A percentile compares a stretch with the other conserved stretches of the same genome.
These are phyloP conservation scores for Barbatosphaeria neglecta DNA, from an alignment of 495 filamentous ascomycete species.

Conservation along the genomic window DNA sequence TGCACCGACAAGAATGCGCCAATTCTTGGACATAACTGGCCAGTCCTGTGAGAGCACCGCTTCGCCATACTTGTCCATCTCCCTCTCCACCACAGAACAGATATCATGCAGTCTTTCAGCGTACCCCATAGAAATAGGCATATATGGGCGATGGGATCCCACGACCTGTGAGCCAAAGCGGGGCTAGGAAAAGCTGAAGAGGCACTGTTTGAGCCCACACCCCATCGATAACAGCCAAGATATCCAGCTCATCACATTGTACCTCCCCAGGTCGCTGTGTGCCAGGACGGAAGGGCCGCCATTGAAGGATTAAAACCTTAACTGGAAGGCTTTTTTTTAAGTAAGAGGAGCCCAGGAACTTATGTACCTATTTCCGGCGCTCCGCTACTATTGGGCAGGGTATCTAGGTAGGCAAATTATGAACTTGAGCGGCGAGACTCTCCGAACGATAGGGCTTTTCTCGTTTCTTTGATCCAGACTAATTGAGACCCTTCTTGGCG, in stretches of 20 bases:
- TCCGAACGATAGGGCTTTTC: too few species aligned
- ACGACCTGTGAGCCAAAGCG: neutral
- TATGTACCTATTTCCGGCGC: neutral
- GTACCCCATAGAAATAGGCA: neutral
- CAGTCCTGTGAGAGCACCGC: neutral
- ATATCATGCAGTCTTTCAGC: neutral
- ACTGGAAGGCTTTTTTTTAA: neutral
- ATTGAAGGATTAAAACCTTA: neutral
- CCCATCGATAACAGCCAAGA: neutral
- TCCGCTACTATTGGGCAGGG: too few species aligned
- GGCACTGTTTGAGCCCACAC: neutral
- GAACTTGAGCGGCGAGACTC: neutral
- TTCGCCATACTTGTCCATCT: neutral
- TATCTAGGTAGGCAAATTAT: neutral
- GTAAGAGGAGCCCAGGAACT: too few species aligned
- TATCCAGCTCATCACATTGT: neutral
- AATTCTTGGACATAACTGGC: neutral
- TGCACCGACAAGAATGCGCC: neutral
- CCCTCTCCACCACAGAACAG: neutral
- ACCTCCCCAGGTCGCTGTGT: neutral
- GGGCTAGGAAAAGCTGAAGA: neutral
- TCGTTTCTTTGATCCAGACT: too few species aligned
- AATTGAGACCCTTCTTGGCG: too few species aligned
- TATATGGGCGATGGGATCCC: neutral
- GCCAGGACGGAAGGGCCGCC: neutral